Percentiles rank a stretch among this genome's conserved stretches.
These are phyloP conservation scores for Cryptosporidium meleagridis DNA, from an alignment of 169 alveolate genomes.

Conservation along the genomic window DNA sequence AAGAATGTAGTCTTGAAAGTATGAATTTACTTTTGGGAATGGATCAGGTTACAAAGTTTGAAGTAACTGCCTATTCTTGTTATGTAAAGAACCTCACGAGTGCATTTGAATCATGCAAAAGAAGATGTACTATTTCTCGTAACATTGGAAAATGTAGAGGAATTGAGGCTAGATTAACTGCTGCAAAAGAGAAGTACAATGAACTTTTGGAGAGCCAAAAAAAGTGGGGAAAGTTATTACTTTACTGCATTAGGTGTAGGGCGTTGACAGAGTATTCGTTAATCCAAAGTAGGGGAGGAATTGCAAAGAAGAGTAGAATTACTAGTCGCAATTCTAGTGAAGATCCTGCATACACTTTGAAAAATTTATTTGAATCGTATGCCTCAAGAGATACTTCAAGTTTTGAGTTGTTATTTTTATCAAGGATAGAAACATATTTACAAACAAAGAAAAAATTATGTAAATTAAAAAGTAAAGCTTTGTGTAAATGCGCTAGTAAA, in stretches of 20 bases:
- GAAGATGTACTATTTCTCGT: neutral
- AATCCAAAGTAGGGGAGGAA: neutral
- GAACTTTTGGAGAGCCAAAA: neutral
- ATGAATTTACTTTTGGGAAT: neutral
- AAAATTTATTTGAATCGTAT: neutral
- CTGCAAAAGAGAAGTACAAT: neutral
- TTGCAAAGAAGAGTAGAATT: neutral
- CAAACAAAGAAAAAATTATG: neutral
- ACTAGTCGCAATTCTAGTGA: neutral
- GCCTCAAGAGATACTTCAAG: neutral
- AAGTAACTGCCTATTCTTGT: neutral
- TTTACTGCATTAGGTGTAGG: neutral
- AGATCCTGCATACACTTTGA: conserved; percentile 6
- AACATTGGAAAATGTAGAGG: conserved; percentile 9
- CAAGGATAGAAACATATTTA: neutral
- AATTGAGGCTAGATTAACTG: neutral
- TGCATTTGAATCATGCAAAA: neutral
- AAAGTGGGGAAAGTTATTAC: neutral
- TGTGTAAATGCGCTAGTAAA: neutral
- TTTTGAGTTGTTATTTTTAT: neutral
- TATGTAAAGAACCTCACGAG: neutral
- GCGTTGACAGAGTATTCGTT: neutral
- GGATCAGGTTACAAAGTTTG: neutral
- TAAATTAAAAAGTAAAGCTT: neutral
- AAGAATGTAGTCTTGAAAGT: conserved; percentile 6